Conservation (phyloP, 768 basidiomycete genomes). For the Hygrocybe coccinea region DNA sequence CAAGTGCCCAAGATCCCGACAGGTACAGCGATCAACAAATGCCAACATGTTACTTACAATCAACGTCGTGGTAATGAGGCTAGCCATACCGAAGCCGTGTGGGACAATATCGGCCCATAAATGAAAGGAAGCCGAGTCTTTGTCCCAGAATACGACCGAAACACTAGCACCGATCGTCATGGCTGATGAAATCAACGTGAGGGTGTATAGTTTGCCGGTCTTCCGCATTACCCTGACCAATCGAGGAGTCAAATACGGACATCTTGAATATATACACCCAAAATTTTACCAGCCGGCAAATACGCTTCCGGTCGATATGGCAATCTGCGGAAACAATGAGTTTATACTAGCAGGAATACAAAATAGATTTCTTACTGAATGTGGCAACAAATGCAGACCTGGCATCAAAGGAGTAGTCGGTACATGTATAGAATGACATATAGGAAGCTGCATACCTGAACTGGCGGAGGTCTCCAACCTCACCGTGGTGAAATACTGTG, state of each 20-base stretch:
- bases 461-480: constrained; percentile 59
- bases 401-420: constrained; percentile 15
- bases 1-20: constrained; percentile 4
- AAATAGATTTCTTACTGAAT: constrained; percentile 56
- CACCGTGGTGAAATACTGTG: constrained; percentile 80
- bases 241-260: constrained; percentile 9
- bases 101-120: constrained; percentile 77
- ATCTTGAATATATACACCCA: constrained; percentile 4
- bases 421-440: constrained; percentile 7
- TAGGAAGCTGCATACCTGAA: constrained; percentile 47
- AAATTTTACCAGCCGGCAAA: constrained; percentile 73
- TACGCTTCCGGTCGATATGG: constrained; percentile 80
- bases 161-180: constrained; percentile 55
- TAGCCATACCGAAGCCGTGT: constrained; percentile 80
- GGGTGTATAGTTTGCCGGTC: constrained; percentile 79
- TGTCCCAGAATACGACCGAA: constrained; percentile 63
- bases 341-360: not conserved
- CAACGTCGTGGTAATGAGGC: constrained; percentile 78
- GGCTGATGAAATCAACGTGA: constrained; percentile 64
- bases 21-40: not conserved
- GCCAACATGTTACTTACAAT: constrained; percentile 50
- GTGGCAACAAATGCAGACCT: constrained; percentile 86
- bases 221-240: constrained; percentile 67
- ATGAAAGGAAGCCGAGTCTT: constrained; percentile 53
- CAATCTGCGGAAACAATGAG: constrained; percentile 44